Percentiles rank a stretch among this genome's conserved stretches.
Conservation (phyloP, 176 grass and related monocot species). For the Tillandsia fasciculata region DNA sequence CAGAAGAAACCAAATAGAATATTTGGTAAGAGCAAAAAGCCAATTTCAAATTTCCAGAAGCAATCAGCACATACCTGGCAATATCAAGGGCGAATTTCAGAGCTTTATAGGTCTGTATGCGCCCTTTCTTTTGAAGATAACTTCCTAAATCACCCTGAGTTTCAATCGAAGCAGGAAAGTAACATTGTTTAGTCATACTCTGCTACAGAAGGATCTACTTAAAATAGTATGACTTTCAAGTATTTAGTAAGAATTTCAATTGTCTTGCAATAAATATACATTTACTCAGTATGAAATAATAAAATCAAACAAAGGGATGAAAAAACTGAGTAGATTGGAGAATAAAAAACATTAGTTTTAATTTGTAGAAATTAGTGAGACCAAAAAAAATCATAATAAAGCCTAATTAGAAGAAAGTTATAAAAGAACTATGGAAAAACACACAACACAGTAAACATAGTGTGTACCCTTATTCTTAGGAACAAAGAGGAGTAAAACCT, state of each 20-base stretch:
- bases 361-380: not conserved
- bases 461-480: not conserved
- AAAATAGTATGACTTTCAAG: not conserved
- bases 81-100: constrained; percentile 85
- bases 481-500: not conserved
- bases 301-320: not conserved
- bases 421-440: not conserved
- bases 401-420: not conserved
- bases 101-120: constrained; percentile 48
- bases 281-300: not conserved
- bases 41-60: not conserved
- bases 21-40: constrained; percentile 4
- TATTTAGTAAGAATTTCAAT: constrained; percentile 2
- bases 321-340: not conserved
- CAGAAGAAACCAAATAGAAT: not conserved
- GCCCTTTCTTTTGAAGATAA: constrained; percentile 73
- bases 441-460: not conserved
- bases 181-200: not conserved
- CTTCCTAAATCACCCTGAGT: constrained; percentile 77
- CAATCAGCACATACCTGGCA: constrained; percentile 51
- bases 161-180: constrained; percentile 20
- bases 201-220: not conserved
- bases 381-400: not conserved
- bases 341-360: not conserved
- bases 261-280: not conserved